Evolutionary conservation across 768 basidiomycete species (phyloP).

Genomic region (Podaxis sp.): DNA sequence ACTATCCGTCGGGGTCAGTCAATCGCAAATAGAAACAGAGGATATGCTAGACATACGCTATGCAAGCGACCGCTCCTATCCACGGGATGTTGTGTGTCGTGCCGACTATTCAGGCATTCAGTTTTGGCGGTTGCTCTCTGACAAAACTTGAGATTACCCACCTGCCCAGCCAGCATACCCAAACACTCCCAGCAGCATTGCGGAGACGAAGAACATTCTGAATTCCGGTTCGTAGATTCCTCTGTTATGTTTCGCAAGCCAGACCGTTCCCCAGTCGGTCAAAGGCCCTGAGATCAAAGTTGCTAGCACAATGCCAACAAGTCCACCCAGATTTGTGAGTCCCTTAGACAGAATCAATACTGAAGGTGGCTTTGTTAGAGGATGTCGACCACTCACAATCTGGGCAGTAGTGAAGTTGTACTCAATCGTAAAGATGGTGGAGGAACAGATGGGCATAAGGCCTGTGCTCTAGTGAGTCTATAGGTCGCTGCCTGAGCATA

Average conservation of each 20-base stretch:
- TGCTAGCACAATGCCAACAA: conserved; percentile 41
- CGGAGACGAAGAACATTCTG: conserved; percentile 38
- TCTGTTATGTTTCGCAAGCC: conserved; percentile 42
- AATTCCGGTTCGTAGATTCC: conserved; percentile 50
- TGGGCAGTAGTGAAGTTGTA: conserved; percentile 42
- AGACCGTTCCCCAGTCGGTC: conserved; percentile 42
- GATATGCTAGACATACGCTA: conserved; percentile 23
- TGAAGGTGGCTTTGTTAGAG: neutral
- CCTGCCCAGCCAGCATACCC: conserved; percentile 48
- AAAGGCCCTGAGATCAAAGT: conserved; percentile 36
- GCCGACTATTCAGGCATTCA: conserved; percentile 24
- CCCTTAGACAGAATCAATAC: conserved; percentile 25
- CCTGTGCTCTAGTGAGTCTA: conserved; percentile 22
- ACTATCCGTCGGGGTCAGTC: conserved; percentile 20
- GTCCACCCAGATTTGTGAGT: conserved; percentile 41
- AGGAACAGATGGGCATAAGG: conserved; percentile 42
- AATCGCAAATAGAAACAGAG: neutral
- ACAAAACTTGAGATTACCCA: conserved; percentile 10
- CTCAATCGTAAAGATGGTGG: conserved; percentile 44
- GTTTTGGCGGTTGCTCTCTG: neutral
- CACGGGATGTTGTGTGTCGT: conserved; percentile 42
- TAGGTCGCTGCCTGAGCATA: neutral
- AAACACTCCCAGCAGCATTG: conserved; percentile 43
- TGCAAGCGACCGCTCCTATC: conserved; percentile 44
- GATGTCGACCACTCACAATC: conserved; percentile 26